These are phyloP conservation scores for Trichoderma citrinoviride DNA, from an alignment of 2,329 filamentous ascomycete species.

Conservation along the genomic window DNA sequence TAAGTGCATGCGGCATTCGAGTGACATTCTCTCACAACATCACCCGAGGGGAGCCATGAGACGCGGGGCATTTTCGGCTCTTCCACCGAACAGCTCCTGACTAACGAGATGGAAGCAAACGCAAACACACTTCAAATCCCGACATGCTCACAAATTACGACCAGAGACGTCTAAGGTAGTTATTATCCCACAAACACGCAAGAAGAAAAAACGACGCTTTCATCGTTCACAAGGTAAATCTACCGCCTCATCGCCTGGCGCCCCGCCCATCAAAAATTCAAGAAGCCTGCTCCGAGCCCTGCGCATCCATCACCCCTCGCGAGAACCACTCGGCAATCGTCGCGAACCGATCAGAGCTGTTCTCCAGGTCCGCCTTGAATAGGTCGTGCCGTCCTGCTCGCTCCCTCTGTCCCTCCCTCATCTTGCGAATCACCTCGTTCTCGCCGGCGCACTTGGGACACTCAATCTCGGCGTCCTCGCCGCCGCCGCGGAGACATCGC, in stretches of 20 bases:
- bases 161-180: too few relatives aligned
- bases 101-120: neutral
- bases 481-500: constrained; percentile 64
- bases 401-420: constrained; percentile 82
- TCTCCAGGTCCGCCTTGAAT: constrained; percentile 75
- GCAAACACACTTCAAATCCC: neutral
- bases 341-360: constrained; percentile 80
- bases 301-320: constrained; percentile 75
- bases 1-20: neutral
- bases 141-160: neutral
- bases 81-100: neutral
- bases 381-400: constrained; percentile 83
- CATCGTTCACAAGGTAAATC: neutral
- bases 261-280: constrained; percentile 2
- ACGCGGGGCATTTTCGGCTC: constrained; percentile 16
- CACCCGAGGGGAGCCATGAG: constrained; percentile 2
- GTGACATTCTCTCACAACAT: neutral
- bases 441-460: constrained; percentile 82
- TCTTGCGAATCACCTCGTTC: constrained; percentile 85
- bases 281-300: constrained; percentile 32
- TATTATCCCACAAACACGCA: constrained; percentile 10
- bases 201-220: neutral
- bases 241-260: constrained; percentile 4
- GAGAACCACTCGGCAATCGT: constrained; percentile 95
- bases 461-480: constrained; percentile 63